phyloP scores from a whole-genome alignment of 192 early-diverging fungal genomes.

The Spizellomyces punctatus region DNA sequence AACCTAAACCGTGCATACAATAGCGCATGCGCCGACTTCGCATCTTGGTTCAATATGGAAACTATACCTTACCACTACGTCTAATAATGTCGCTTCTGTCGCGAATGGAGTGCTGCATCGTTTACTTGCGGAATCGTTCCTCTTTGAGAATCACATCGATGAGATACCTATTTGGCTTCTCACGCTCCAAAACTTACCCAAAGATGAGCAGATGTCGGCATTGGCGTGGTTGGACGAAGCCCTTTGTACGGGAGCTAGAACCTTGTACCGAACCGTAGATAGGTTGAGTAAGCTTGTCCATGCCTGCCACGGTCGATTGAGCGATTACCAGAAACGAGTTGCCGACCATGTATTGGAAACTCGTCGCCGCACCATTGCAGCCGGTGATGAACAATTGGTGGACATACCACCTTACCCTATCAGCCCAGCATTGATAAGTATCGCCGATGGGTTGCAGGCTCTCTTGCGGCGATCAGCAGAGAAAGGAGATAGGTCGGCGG shows the following conservation, averaged over 20 bases:
- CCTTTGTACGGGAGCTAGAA: conserved; percentile 56
- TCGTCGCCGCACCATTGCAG: conserved; percentile 6
- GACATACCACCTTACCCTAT: conserved; percentile 35
- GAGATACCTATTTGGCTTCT: conserved; percentile 31
- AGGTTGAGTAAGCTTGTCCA: conserved; percentile 42
- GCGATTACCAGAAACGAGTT: conserved; percentile 11
- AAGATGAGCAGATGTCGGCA: conserved; percentile 38
- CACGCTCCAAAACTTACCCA: conserved; percentile 17
- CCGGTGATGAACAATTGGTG: conserved; percentile 19
- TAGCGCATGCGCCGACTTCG: neutral
- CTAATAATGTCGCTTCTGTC: neutral
- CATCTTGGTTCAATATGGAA: neutral
- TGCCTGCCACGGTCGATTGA: conserved; percentile 7
- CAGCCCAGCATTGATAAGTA: conserved; percentile 39
- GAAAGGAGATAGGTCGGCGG: too few species aligned
- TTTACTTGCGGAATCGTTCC: conserved; percentile 31
- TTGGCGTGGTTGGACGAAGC: conserved; percentile 71
- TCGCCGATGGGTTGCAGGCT: conserved; percentile 33
- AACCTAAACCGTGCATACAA: too few species aligned
- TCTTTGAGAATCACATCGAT: conserved; percentile 31
- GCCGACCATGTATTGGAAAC: conserved; percentile 44
- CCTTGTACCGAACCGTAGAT: conserved; percentile 68
- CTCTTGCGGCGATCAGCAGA: too few species aligned
- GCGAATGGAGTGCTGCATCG: conserved; percentile 6
- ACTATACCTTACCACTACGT: neutral